These are phyloP conservation scores for Sextonia rubra DNA, from an alignment of 164 flowering plant species.

Conservation along the genomic window DNA sequence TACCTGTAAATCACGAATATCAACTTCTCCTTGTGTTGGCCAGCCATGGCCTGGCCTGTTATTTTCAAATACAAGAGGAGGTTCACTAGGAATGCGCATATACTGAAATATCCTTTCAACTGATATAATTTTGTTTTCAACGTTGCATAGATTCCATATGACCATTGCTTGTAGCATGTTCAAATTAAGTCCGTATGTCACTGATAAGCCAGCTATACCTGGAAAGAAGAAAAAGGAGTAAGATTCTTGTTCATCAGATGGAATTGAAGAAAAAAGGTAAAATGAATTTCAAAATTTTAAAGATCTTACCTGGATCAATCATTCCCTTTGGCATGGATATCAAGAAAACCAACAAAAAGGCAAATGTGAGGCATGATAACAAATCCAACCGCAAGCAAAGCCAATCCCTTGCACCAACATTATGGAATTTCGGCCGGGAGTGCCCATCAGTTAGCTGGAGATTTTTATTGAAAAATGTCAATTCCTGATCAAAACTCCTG, in stretches of 20 bases:
- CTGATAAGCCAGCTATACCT: slow-evolving; percentile 49
- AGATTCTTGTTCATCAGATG: background rate
- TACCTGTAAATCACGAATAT: slow-evolving; percentile 21
- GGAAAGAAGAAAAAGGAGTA: slow-evolving; percentile 2
- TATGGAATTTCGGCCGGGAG: slow-evolving; percentile 30
- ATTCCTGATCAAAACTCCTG: slow-evolving; percentile 36
- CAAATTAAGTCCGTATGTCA: slow-evolving; percentile 46
- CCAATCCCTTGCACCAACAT: slow-evolving; percentile 36
- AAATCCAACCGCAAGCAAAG: slow-evolving; percentile 38
- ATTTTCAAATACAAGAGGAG: slow-evolving; percentile 22
- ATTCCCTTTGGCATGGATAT: slow-evolving; percentile 32
- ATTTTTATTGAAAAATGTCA: slow-evolving; percentile 28
- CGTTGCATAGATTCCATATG: slow-evolving; percentile 32
- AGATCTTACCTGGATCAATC: slow-evolving; percentile 34
- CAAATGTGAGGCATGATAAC: slow-evolving; percentile 33
- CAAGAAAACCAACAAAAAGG: slow-evolving; percentile 31
- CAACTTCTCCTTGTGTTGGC: slow-evolving; percentile 22
- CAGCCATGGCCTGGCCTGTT: slow-evolving; percentile 19
- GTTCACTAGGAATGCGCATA: slow-evolving; percentile 23
- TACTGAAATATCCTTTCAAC: slow-evolving; percentile 35
- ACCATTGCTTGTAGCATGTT: slow-evolving; percentile 28
- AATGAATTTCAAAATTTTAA: background rate
- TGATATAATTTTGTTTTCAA: slow-evolving; percentile 48
- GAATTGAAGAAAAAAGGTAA: background rate
- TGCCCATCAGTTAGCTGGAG: slow-evolving; percentile 23